Conservation (phyloP, 2,329 filamentous ascomycete species). For the Fusarium liriodendri region DNA sequence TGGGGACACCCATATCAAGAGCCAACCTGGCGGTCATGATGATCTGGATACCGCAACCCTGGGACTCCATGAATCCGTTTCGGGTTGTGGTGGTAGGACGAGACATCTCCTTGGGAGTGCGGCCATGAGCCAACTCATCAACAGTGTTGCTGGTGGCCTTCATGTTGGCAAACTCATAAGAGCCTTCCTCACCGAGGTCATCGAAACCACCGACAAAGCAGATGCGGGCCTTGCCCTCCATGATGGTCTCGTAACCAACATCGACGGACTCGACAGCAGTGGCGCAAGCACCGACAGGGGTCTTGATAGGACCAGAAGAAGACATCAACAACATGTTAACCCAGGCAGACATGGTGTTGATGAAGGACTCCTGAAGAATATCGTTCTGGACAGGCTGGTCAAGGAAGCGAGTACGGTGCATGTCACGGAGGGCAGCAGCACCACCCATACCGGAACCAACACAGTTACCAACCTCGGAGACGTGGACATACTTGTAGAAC, state of each 20-base stretch:
- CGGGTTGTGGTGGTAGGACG: conserved; percentile 95
- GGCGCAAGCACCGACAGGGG: conserved; percentile 95
- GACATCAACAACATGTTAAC: conserved; percentile 99
- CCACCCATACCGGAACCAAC: conserved; percentile 99
- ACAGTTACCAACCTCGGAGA: conserved; percentile 98
- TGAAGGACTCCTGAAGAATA: conserved; percentile 98
- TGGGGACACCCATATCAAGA: conserved; percentile 97
- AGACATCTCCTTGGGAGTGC: conserved; percentile 97
- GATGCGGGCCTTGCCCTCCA: conserved; percentile 96
- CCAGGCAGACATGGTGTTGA: conserved; percentile 99
- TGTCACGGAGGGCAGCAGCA: conserved; percentile 88
- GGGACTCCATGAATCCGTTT: conserved; percentile 99
- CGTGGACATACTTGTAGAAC: conserved; percentile 99
- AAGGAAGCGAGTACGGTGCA: conserved; percentile 98
- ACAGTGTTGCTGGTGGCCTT: conserved; percentile 98
- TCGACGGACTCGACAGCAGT: conserved; percentile 98
- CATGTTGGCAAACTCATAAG: conserved; percentile 99
- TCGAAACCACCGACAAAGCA: conserved; percentile 99
- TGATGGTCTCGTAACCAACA: conserved; percentile 97
- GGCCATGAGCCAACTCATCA: conserved; percentile 94
- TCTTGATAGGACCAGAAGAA: conserved; percentile 98
- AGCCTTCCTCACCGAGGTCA: conserved; percentile 99
- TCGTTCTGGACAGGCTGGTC: conserved; percentile 99
- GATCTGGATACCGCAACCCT: conserved; percentile 97
- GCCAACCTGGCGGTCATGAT: conserved; percentile 98